Conservation (phyloP, 495 filamentous ascomycete species). For the Glutinoglossum americanum region DNA sequence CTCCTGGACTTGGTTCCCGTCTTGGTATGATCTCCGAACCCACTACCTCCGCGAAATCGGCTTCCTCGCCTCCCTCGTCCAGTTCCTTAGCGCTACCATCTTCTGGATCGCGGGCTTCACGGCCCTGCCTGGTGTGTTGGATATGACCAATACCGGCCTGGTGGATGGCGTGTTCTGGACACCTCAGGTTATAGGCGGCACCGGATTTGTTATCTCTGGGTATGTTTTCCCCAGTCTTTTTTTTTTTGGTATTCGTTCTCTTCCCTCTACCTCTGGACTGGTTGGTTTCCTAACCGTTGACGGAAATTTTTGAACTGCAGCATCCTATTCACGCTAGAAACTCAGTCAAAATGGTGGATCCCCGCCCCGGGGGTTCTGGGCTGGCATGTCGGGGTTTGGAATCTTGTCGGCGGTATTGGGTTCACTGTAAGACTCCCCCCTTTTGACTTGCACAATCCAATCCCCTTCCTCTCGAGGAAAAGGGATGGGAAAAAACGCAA, state of each 20-base stretch:
- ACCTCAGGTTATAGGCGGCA: constrained; percentile 45
- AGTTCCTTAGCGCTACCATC: constrained; percentile 40
- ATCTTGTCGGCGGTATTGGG: constrained; percentile 37
- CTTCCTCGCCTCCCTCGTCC: constrained; percentile 39
- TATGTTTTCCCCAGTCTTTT: no score
- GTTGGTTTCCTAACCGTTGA: not conserved
- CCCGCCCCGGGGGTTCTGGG: constrained; percentile 37
- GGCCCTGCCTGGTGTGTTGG: constrained; percentile 34
- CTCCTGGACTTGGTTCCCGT: constrained; percentile 40
- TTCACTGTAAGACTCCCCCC: constrained; percentile 25
- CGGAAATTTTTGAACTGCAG: not conserved
- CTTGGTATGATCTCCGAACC: constrained; percentile 28
- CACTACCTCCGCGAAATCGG: constrained; percentile 50
- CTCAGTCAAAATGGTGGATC: constrained; percentile 41
- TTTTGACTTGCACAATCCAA: no score
- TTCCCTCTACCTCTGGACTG: no score
- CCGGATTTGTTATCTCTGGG: constrained; percentile 35
- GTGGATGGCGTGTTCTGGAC: constrained; percentile 42
- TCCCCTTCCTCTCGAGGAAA: no score
- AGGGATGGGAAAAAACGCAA: no score
- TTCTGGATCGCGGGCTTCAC: constrained; percentile 51
- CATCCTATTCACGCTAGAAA: constrained; percentile 46
- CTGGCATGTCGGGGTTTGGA: constrained; percentile 38
- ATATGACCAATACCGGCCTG: constrained; percentile 17
- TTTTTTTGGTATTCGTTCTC: no score